Evolutionary conservation across 108 stramenopile genomes (phyloP).

Genomic region (Phaeodactylum tricornutum): DNA sequence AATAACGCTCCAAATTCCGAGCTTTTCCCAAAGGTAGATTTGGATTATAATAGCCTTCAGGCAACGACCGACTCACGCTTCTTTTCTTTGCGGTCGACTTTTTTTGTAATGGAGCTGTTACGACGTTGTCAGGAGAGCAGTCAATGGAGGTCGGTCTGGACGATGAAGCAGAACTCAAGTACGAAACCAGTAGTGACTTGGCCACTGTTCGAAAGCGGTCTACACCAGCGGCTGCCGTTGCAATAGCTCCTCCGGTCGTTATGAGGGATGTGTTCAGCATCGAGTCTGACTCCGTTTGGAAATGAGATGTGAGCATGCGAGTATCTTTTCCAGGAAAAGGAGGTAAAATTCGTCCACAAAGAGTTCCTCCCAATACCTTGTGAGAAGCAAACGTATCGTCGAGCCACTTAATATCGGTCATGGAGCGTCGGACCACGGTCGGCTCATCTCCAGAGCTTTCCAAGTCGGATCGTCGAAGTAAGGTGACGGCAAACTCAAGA

Average conservation of each 20-base stretch:
- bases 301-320: neutral
- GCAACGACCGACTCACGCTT: conserved; percentile 5
- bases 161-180: conserved; percentile 9
- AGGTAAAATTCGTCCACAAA: conserved; percentile 78
- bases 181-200: conserved; percentile 54
- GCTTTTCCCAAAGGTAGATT: conserved; percentile 34
- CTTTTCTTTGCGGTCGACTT: conserved; percentile 2
- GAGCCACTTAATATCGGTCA: conserved; percentile 75
- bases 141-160: too few relatives aligned
- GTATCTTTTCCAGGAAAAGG: conserved; percentile 35
- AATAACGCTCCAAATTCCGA: conserved; percentile 56
- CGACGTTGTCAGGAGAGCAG: too few relatives aligned
- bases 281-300: conserved; percentile 5
- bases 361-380: conserved; percentile 63
- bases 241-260: conserved; percentile 45
- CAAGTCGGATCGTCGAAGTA: conserved; percentile 1
- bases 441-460: neutral
- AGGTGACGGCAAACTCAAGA: conserved; percentile 45
- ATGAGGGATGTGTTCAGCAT: conserved; percentile 13
- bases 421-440: conserved; percentile 60
- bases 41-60: conserved; percentile 43
- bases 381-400: conserved; percentile 64
- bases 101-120: neutral
- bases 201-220: conserved; percentile 49
- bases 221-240: conserved; percentile 51